Evolutionary conservation across 2,329 filamentous ascomycete genomes (phyloP), one percentile per base, ranked within the genome.

Genomic region (Ceratocystis diversiconidia): DNA sequence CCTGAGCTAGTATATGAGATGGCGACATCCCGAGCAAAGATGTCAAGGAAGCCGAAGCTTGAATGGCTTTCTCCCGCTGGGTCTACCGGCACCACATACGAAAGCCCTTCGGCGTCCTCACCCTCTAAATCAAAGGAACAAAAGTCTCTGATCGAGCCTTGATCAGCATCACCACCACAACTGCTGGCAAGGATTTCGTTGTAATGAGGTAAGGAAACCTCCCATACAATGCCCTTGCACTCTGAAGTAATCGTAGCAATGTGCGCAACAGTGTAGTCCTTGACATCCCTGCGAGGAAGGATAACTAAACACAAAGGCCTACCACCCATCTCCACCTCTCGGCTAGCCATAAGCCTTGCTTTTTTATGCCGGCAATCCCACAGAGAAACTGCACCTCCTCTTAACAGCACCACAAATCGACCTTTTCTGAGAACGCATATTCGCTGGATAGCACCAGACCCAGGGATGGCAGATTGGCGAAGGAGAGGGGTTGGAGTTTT

Each of bases 21-120:
- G 12, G 90, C 90, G 62, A 95, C 85, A 72, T 96, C 91, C 48
- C 87, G 85, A 10, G 90, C 88, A 73, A 96, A 95, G 0, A 89
- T 83, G 73, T 96, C 91, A 41, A 95, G 80, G 69, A 91, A 95
- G 0, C 87, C 89, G 3, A 89, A 89, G 10, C 85, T 82, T 2
- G 86, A 80, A 1, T 86, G 83, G 48, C 82, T 79, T 10, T 87
- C 85, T 1, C 91, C 92, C 1, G 90, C 91, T 62, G 91, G 90
- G 71, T 96, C 92, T 60, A 95, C 90, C 0, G 91, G 89, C 8
- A 95, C 77, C 19, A 95, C 80, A 69, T 85, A 85, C 15, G 82
- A 80, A 57, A 87, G 73, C 62, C 82, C 80, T n/a, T 84, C 80
- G 0, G 77, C 76, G 22, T 78, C 78, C 0, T 84, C 81, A 19